Conservation (phyloP, 2,329 filamentous ascomycete genomes). For the Capronia coronata region DNA sequence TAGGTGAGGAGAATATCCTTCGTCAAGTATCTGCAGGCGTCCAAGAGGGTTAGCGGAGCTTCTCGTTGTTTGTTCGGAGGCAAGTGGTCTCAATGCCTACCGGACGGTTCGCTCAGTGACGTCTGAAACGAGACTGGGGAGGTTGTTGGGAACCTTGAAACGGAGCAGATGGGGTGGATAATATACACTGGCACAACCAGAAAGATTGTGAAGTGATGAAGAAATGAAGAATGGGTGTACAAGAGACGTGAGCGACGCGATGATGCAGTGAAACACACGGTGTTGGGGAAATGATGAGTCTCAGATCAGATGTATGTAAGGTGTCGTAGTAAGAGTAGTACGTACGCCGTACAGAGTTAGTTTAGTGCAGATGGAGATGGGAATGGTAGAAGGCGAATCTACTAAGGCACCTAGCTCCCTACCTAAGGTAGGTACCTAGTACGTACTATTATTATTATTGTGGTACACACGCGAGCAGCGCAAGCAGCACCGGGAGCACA, state of each 20-base stretch:
- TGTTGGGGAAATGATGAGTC: constrained; percentile 6
- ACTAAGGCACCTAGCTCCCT: too few relatives aligned
- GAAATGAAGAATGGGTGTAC: constrained; percentile 4
- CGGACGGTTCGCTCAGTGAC: constrained; percentile 7
- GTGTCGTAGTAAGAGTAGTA: not conserved
- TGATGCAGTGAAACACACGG: constrained; percentile 7
- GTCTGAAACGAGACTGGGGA: constrained; percentile 8
- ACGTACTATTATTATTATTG: too few relatives aligned
- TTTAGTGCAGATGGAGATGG: constrained; percentile 1
- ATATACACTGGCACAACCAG: constrained; percentile 6
- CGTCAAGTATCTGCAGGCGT: not conserved
- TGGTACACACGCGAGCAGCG: too few relatives aligned
- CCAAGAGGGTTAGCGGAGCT: constrained; percentile 1
- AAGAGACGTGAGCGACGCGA: constrained; percentile 1
- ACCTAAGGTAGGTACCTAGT: too few relatives aligned
- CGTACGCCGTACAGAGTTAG: not conserved
- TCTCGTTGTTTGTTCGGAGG: not conserved
- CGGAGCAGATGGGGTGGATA: constrained; percentile 8
- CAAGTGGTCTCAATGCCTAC: not conserved
- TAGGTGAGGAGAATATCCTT: not conserved
- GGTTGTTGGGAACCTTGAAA: constrained; percentile 1
- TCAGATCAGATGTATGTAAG: constrained; percentile 7
- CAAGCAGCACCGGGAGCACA: too few relatives aligned
- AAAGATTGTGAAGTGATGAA: not conserved
- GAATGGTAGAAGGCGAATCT: not conserved